These are phyloP conservation scores for Talaromyces sp. DNA, from an alignment of 2,329 filamentous ascomycete genomes.

Conservation along the genomic window DNA sequence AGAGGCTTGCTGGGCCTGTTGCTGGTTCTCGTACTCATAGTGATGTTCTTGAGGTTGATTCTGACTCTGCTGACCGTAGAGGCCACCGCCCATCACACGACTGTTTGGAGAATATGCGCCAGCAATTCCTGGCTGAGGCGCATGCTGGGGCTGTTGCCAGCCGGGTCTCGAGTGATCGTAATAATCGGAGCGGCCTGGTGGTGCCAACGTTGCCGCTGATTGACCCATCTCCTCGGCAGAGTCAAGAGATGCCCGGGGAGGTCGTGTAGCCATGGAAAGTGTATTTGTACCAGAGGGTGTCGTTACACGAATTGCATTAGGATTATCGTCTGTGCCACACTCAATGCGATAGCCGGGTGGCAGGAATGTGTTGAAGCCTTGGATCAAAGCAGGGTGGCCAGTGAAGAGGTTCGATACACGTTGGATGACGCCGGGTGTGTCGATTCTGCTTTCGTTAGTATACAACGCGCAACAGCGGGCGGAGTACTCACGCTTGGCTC, in stretches of 20 bases:
- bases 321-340: constrained; percentile 88
- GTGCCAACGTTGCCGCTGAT: constrained; percentile 30
- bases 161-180: constrained; percentile 39
- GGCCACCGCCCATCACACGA: constrained; percentile 33
- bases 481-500: constrained; percentile 73
- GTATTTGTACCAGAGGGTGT: constrained; percentile 97
- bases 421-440: constrained; percentile 95
- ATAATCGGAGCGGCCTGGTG: constrained; percentile 36
- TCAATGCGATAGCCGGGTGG: constrained; percentile 95
- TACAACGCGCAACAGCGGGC: background rate
- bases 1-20: constrained; percentile 47
- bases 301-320: constrained; percentile 92
- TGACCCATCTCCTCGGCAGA: constrained; percentile 29
- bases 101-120: constrained; percentile 42
- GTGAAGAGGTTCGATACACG: constrained; percentile 93
- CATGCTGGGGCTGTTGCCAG: constrained; percentile 37
- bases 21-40: constrained; percentile 42
- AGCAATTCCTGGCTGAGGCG: constrained; percentile 31
- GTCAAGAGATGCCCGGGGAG: constrained; percentile 29
- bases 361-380: constrained; percentile 97
- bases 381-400: constrained; percentile 89
- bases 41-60: constrained; percentile 42
- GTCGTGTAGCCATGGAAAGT: constrained; percentile 63
- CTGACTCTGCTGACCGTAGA: constrained; percentile 38
- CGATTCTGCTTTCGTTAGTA: constrained; percentile 57